Conservation (phyloP, 2,329 filamentous ascomycete genomes). For the Chrysosporium keratinophilum region DNA sequence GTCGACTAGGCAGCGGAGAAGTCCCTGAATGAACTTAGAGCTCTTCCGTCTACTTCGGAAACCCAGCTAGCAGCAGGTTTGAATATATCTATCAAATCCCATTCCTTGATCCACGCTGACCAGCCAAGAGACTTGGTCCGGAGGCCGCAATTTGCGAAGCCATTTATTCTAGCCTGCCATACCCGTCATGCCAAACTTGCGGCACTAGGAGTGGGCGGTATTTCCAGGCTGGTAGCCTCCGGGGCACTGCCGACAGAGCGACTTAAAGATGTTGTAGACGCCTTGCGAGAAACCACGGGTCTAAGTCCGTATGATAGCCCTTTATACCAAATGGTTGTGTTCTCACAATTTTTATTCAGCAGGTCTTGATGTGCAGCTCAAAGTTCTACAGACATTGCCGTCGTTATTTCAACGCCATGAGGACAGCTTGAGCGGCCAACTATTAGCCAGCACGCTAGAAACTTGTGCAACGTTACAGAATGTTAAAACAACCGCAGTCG, state of each 20-base stretch:
- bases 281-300: slow-evolving; percentile 68
- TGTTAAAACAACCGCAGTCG: slow-evolving; percentile 86
- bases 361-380: slow-evolving; percentile 82
- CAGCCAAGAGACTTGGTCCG: slow-evolving; percentile 62
- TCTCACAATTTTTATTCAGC: slow-evolving; percentile 18
- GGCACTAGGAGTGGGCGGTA: slow-evolving; percentile 72
- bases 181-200: slow-evolving; percentile 88
- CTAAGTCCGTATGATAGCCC: slow-evolving; percentile 45
- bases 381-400: slow-evolving; percentile 85
- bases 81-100: slow-evolving; percentile 16
- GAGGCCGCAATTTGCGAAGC: slow-evolving; percentile 74
- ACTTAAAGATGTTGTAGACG: slow-evolving; percentile 76
- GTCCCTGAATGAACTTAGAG: slow-evolving; percentile 79
- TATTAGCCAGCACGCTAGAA: slow-evolving; percentile 72
- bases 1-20: slow-evolving; percentile 70
- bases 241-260: slow-evolving; percentile 67
- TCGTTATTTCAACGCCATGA: slow-evolving; percentile 86
- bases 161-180: slow-evolving; percentile 85
- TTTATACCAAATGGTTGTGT: background rate
- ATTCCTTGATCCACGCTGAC: slow-evolving; percentile 18
- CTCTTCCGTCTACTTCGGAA: slow-evolving; percentile 63
- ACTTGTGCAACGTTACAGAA: slow-evolving; percentile 86
- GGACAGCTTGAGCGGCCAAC: slow-evolving; percentile 64
- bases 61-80: slow-evolving; percentile 61
- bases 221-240: slow-evolving; percentile 78